Conservation (phyloP, 2,329 filamentous ascomycete genomes). For the Colletotrichum camelliae region DNA sequence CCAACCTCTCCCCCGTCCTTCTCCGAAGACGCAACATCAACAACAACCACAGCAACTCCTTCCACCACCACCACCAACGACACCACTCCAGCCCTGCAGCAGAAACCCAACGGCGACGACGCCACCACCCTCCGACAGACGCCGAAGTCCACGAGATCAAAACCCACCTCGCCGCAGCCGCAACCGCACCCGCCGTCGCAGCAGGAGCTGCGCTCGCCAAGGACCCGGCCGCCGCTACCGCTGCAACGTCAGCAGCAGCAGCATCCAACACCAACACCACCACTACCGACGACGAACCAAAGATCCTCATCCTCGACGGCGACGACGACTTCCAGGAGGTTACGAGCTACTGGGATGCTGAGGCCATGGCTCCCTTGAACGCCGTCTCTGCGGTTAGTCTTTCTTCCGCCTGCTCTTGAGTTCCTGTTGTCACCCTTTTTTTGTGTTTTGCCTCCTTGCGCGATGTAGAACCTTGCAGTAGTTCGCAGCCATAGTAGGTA, state of each 20-base stretch:
- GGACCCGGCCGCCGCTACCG: constrained; percentile 12
- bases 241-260: neutral
- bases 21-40: constrained; percentile 13
- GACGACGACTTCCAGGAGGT: constrained; percentile 32
- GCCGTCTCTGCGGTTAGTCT: constrained; percentile 58
- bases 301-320: constrained; percentile 6
- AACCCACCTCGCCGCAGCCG: constrained; percentile 19
- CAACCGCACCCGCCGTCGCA: constrained; percentile 7
- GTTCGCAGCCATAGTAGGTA: neutral
- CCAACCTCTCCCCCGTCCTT: constrained; percentile 17
- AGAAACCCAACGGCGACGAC: neutral
- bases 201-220: constrained; percentile 4
- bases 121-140: constrained; percentile 16
- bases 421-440: neutral
- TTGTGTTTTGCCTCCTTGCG: neutral
- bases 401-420: neutral
- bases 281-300: neutral
- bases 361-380: constrained; percentile 63
- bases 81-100: constrained; percentile 15
- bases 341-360: constrained; percentile 62
- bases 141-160: constrained; percentile 23
- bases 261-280: constrained; percentile 3
- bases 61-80: neutral
- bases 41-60: neutral
- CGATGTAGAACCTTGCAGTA: neutral